A percentile compares a stretch with the other conserved stretches of the same genome.
phyloP scores from a whole-genome alignment of 202 grass and related monocot genomes.

The Setaria viridis region DNA sequence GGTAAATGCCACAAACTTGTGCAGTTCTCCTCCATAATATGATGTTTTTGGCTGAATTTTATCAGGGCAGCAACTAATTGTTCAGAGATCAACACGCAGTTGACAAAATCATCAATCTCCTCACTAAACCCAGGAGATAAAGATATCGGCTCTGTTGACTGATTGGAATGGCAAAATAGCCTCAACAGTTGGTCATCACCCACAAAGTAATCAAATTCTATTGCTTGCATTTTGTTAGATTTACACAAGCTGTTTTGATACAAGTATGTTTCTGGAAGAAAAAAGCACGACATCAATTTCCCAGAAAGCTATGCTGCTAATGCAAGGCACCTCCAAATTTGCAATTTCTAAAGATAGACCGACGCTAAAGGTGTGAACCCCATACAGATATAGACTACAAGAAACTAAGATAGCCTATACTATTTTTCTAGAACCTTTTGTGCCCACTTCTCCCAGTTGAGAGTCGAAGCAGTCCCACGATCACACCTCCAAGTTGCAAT shows the following conservation, averaged over 20 bases:
- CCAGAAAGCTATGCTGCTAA: neutral
- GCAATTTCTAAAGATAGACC: neutral
- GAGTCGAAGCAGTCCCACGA: slow-evolving; percentile 4
- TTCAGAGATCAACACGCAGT: neutral
- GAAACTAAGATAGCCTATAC: slow-evolving; percentile 21
- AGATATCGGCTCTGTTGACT: neutral
- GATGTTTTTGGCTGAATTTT: neutral
- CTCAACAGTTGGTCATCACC: neutral
- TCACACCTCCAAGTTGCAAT: slow-evolving; percentile 16
- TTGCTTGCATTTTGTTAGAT: neutral
- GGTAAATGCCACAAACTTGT: neutral
- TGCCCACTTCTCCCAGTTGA: neutral
- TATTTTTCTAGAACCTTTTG: slow-evolving; percentile 12
- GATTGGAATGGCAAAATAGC: neutral
- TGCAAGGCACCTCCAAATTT: slow-evolving; percentile 3
- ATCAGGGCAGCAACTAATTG: neutral
- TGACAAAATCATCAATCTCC: neutral
- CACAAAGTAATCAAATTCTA: neutral
- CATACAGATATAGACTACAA: neutral
- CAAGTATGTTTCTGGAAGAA: neutral
- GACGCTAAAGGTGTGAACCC: neutral
- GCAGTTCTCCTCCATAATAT: neutral
- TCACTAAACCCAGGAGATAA: neutral
- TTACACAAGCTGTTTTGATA: neutral
- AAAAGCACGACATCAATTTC: slow-evolving; percentile 24